Evolutionary conservation across 495 filamentous ascomycete species (phyloP).

Genomic region (Delitschia confertaspora): DNA sequence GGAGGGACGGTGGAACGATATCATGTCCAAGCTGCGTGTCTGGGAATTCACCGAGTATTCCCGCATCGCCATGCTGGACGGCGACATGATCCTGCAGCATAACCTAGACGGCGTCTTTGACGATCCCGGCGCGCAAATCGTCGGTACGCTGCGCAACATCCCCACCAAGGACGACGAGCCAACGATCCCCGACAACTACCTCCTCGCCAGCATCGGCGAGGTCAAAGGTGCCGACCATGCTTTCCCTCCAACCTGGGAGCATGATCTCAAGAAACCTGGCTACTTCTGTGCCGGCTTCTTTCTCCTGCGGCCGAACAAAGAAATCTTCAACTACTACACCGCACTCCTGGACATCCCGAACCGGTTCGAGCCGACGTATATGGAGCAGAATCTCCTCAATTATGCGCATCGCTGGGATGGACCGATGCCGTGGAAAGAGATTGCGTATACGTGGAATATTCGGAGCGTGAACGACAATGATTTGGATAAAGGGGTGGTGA

Average conservation of each 20-base stretch:
- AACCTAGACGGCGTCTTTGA: slow-evolving; percentile 25
- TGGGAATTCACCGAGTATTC: slow-evolving; percentile 27
- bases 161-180: slow-evolving; percentile 5
- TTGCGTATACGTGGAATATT: slow-evolving; percentile 14
- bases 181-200: slow-evolving; percentile 7
- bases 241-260: slow-evolving; percentile 7
- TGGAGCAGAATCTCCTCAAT: slow-evolving; percentile 26
- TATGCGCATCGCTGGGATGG: slow-evolving; percentile 21
- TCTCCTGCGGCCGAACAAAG: slow-evolving; percentile 10
- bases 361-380: slow-evolving; percentile 17
- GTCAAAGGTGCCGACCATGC: slow-evolving; percentile 6
- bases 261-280: slow-evolving; percentile 7
- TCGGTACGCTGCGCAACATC: slow-evolving; percentile 1
- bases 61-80: slow-evolving; percentile 24
- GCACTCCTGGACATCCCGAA: slow-evolving; percentile 15
- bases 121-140: slow-evolving; percentile 10
- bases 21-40: slow-evolving; percentile 29
- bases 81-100: slow-evolving; percentile 20
- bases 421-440: slow-evolving; percentile 18
- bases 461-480: slow-evolving; percentile 13
- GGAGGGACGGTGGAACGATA: slow-evolving; percentile 12
- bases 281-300: slow-evolving; percentile 28
- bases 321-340: slow-evolving; percentile 22
- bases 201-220: slow-evolving; percentile 19
- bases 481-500: slow-evolving; percentile 19